Percentiles rank a stretch among this genome's conserved stretches.
These are phyloP conservation scores for Magnaporthiopsis incrustans DNA, from an alignment of 2,329 filamentous ascomycete genomes.

Conservation along the genomic window DNA sequence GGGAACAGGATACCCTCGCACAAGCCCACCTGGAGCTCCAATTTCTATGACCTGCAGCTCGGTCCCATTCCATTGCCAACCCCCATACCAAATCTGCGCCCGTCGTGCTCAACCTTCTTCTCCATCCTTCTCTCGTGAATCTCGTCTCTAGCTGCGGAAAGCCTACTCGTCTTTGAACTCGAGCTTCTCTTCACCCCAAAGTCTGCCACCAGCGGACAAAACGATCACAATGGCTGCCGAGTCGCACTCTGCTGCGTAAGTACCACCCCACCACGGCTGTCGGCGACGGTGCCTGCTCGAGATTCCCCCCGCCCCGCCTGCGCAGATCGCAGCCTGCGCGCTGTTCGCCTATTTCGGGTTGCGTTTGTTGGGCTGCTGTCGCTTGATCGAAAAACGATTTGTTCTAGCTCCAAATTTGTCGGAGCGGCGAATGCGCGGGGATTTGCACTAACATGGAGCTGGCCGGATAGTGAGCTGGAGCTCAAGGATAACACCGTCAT, in stretches of 20 bases:
- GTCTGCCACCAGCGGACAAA: neutral
- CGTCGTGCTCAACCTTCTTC: neutral
- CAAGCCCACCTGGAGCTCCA: neutral
- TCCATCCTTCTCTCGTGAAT: neutral
- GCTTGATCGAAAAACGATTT: neutral
- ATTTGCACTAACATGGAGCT: neutral
- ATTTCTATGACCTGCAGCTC: neutral
- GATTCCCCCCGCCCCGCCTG: neutral
- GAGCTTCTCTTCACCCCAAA: neutral
- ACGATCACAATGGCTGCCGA: conserved; percentile 5
- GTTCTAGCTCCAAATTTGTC: neutral
- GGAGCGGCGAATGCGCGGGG: neutral
- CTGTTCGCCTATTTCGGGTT: neutral
- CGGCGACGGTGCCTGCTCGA: neutral
- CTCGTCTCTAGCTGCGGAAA: neutral
- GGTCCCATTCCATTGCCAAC: neutral
- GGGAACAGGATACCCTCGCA: neutral
- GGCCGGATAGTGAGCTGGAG: conserved; percentile 65
- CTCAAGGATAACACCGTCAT: conserved; percentile 98
- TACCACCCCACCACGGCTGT: conserved; percentile 4
- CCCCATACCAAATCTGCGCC: neutral
- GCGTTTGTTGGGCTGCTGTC: neutral
- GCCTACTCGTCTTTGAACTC: neutral
- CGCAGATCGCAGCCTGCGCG: neutral
- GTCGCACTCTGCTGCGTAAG: conserved; percentile 7